These are phyloP conservation scores for Fusarium verrucosum DNA, from an alignment of 2,329 filamentous ascomycete species.

Conservation along the genomic window DNA sequence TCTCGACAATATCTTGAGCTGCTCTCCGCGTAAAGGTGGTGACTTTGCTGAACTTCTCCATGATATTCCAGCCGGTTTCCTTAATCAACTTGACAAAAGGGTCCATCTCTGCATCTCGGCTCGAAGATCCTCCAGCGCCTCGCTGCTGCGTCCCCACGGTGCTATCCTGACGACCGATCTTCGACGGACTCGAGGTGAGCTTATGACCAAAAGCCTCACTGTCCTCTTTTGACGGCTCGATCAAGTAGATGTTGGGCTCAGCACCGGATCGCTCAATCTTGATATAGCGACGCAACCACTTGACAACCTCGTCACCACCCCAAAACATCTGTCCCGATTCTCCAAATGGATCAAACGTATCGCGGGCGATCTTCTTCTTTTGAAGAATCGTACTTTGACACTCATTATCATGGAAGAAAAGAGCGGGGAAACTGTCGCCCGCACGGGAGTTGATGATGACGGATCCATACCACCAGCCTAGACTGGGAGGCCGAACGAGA, in stretches of 20 bases:
- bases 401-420: slow-evolving; percentile 98
- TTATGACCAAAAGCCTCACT: slow-evolving; percentile 79
- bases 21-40: slow-evolving; percentile 94
- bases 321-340: slow-evolving; percentile 90
- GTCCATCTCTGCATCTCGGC: slow-evolving; percentile 81
- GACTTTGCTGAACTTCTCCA: slow-evolving; percentile 97
- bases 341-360: slow-evolving; percentile 90
- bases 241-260: slow-evolving; percentile 89
- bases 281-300: slow-evolving; percentile 89
- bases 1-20: slow-evolving; percentile 90
- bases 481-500: slow-evolving; percentile 86
- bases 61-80: slow-evolving; percentile 93
- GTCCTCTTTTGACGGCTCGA: slow-evolving; percentile 89
- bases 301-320: slow-evolving; percentile 94
- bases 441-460: slow-evolving; percentile 90
- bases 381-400: slow-evolving; percentile 95
- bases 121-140: slow-evolving; percentile 51
- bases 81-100: slow-evolving; percentile 93
- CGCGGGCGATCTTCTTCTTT: slow-evolving; percentile 83
- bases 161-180: slow-evolving; percentile 47
- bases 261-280: slow-evolving; percentile 83
- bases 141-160: slow-evolving; percentile 42
- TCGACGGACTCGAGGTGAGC: slow-evolving; percentile 53
- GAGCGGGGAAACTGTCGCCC: slow-evolving; percentile 91
- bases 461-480: slow-evolving; percentile 99